These are phyloP conservation scores for Penicillium sp. DNA, from an alignment of 2,329 filamentous ascomycete species.

Conservation along the genomic window DNA sequence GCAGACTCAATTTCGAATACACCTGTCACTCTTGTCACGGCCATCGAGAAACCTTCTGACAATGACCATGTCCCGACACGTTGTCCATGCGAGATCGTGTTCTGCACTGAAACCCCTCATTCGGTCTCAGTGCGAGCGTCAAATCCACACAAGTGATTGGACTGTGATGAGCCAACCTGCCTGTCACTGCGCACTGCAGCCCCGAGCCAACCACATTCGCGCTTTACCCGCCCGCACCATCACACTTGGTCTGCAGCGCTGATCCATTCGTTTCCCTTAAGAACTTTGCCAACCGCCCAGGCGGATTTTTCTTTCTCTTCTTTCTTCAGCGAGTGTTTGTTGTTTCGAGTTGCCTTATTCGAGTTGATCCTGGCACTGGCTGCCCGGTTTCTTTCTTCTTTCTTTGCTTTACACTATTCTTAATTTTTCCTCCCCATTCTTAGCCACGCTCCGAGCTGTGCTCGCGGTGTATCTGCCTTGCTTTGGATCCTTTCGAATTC, in stretches of 20 bases:
- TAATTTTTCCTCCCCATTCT: slow-evolving; percentile 17
- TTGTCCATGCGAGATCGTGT: too few species aligned
- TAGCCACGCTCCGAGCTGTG: slow-evolving; percentile 27
- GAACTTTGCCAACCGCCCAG: slow-evolving; percentile 20
- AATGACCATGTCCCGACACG: too few species aligned
- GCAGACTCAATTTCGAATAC: too few species aligned
- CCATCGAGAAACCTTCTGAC: too few species aligned
- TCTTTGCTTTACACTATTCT: slow-evolving; percentile 22
- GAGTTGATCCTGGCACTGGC: slow-evolving; percentile 39
- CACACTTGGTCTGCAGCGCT: slow-evolving; percentile 9
- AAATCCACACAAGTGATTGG: slow-evolving; percentile 15
- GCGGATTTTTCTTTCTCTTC: slow-evolving; percentile 35
- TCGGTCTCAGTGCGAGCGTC: slow-evolving; percentile 18
- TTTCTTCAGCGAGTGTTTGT: slow-evolving; percentile 60
- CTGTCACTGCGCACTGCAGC: slow-evolving; percentile 6
- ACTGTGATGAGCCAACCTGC: background rate
- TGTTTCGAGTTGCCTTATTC: slow-evolving; percentile 44
- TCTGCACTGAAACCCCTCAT: background rate
- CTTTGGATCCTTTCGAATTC: slow-evolving; percentile 23
- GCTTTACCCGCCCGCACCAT: slow-evolving; percentile 8
- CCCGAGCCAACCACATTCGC: slow-evolving; percentile 4
- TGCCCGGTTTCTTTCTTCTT: slow-evolving; percentile 44
- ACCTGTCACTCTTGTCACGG: too few species aligned
- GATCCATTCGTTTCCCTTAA: slow-evolving; percentile 21
- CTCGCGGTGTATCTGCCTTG: slow-evolving; percentile 30